Evolutionary conservation across 176 grass and related monocot species (phyloP).

Genomic region (Urochloa ruziziensis): DNA sequence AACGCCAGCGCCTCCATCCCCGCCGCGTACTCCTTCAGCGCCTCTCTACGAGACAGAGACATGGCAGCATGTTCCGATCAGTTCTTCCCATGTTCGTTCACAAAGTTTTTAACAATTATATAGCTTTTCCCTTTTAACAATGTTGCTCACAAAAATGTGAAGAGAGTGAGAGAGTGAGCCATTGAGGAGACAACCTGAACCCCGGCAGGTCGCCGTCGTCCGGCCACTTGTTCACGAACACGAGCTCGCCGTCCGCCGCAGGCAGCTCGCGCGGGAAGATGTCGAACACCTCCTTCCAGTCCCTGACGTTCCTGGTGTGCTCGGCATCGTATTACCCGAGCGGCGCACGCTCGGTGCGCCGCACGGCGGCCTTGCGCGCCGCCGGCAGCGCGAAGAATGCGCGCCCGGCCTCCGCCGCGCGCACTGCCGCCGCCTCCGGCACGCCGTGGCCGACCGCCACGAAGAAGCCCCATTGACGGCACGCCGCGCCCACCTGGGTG

Average conservation of each 20-base stretch:
- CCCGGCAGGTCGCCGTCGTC: conserved; percentile 26
- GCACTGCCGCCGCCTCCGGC: conserved; percentile 26
- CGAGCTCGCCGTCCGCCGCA: conserved; percentile 17
- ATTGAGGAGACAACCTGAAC: conserved; percentile 53
- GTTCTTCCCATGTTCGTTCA: not conserved
- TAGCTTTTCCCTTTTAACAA: no score
- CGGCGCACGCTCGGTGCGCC: conserved; percentile 52
- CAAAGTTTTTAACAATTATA: no score
- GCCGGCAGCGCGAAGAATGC: conserved; percentile 58
- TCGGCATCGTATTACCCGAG: conserved; percentile 78
- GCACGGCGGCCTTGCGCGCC: conserved; percentile 45
- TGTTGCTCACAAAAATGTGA: no score
- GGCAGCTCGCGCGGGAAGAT: conserved; percentile 42
- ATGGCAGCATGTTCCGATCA: not conserved
- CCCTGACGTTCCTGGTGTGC: conserved; percentile 89
- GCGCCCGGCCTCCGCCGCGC: conserved; percentile 33
- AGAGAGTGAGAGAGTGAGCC: no score
- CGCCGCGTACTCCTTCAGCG: conserved; percentile 45
- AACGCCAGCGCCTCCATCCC: conserved; percentile 50
- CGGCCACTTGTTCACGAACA: conserved; percentile 76
- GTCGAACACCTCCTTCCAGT: conserved; percentile 99
- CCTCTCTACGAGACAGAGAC: conserved; percentile 26
- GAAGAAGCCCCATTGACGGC: conserved; percentile 88
- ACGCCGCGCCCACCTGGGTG: conserved; percentile 55
- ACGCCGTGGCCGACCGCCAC: conserved; percentile 73